Evolutionary conservation across 169 alveolate genomes (phyloP).

Genomic region (Perkinsus olseni): DNA sequence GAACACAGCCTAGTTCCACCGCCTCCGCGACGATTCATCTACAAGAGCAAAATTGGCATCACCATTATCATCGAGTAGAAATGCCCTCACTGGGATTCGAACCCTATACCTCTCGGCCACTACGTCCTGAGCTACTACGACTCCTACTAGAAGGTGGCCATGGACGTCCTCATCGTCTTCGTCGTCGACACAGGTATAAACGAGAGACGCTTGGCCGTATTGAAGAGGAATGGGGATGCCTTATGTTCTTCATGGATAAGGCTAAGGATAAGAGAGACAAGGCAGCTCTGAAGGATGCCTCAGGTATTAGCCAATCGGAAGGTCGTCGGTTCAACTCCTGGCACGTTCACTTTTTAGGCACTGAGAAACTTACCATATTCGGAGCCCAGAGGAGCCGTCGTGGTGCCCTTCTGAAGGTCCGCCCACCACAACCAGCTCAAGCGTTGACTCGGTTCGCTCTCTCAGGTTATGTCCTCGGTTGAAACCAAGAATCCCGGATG

Average conservation of each 20-base stretch:
- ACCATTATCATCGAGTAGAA: not conserved
- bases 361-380: slow-evolving; percentile 1
- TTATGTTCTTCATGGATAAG: slow-evolving; percentile 8
- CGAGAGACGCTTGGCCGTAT: slow-evolving; percentile 5
- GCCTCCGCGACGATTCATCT: too few species aligned
- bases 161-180: not conserved
- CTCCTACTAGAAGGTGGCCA: too few species aligned
- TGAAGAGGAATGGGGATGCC: slow-evolving; percentile 10
- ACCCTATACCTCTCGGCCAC: not conserved
- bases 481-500: slow-evolving; percentile 39
- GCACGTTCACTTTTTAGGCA: not conserved
- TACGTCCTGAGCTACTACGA: too few species aligned
- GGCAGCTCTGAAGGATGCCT: not conserved
- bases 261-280: slow-evolving; percentile 3
- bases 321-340: not conserved
- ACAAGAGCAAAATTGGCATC: not conserved
- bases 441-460: not conserved
- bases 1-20: too few species aligned
- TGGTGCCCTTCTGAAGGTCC: slow-evolving; percentile 3
- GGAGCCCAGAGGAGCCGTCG: not conserved
- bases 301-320: not conserved
- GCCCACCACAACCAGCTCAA: not conserved
- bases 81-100: not conserved
- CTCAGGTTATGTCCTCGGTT: slow-evolving; percentile 28
- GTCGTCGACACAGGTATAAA: not conserved